These are phyloP conservation scores for Ceratocystis ficicola DNA, from an alignment of 2,329 filamentous ascomycete genomes.

Conservation along the genomic window DNA sequence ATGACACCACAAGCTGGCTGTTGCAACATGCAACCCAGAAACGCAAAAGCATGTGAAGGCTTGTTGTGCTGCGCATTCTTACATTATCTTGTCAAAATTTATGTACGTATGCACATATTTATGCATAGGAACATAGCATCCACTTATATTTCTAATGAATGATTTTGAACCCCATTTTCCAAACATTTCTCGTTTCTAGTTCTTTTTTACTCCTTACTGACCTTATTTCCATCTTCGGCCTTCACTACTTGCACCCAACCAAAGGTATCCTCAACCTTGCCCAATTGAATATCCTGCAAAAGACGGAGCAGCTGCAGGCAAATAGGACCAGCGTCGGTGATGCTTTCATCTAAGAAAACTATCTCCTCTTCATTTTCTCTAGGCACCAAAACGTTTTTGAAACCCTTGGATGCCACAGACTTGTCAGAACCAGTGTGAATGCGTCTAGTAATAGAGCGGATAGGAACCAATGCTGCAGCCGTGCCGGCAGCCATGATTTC, in stretches of 20 bases:
- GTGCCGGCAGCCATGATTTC: constrained; percentile 91
- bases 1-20: background rate
- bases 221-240: constrained; percentile 36
- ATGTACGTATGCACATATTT: background rate
- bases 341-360: constrained; percentile 41
- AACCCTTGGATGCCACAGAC: constrained; percentile 26
- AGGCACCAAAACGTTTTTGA: constrained; percentile 6
- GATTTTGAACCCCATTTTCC: background rate
- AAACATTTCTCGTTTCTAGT: background rate
- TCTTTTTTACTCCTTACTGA: constrained; percentile 25
- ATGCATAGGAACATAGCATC: background rate
- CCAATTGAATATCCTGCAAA: constrained; percentile 75
- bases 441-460: constrained; percentile 73
- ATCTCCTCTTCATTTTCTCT: constrained; percentile 36
- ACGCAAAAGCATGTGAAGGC: background rate
- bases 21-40: background rate
- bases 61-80: too few relatives aligned
- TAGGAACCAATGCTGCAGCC: constrained; percentile 80
- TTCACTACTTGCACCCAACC: constrained; percentile 51
- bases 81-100: background rate
- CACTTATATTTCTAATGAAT: background rate
- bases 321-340: constrained; percentile 60
- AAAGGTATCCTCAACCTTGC: constrained; percentile 63
- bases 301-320: constrained; percentile 61
- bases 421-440: constrained; percentile 32